Evolutionary conservation across 345 rosid species (phyloP).

Genomic region (Euphorbia tirucalli): DNA sequence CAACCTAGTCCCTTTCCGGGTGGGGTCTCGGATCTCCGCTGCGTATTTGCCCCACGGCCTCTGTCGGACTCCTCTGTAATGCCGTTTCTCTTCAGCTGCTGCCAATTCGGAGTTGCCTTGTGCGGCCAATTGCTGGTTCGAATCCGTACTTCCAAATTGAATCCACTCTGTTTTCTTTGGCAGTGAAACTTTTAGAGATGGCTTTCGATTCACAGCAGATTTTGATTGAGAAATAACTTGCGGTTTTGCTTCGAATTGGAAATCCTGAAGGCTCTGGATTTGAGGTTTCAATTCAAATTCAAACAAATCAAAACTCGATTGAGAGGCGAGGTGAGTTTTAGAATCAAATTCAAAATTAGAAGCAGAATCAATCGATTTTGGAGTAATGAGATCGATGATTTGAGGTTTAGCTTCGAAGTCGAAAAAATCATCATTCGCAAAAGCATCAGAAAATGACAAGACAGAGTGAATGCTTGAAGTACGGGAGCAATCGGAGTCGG

Average conservation of each 20-base stretch:
- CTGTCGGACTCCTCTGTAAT: constrained; percentile 85
- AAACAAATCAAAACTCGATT: constrained; percentile 1
- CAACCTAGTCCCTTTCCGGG: constrained; percentile 58
- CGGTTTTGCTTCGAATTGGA: constrained; percentile 32
- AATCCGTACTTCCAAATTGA: constrained; percentile 29
- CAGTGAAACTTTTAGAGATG: constrained; percentile 45
- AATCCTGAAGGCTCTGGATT: not conserved
- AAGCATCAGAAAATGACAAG: constrained; percentile 16
- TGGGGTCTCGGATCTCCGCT: constrained; percentile 94
- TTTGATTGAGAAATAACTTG: not conserved
- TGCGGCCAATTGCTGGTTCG: not conserved
- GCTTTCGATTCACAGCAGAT: constrained; percentile 39
- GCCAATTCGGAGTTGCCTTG: constrained; percentile 5
- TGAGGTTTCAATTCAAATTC: constrained; percentile 30
- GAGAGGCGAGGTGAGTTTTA: not conserved
- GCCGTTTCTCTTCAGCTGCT: constrained; percentile 35
- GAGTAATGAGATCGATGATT: constrained; percentile 33
- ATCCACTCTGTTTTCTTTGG: constrained; percentile 55
- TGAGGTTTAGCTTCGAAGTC: constrained; percentile 39
- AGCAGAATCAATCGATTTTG: constrained; percentile 16
- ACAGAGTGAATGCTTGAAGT: constrained; percentile 32
- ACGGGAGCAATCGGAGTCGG: constrained; percentile 3
- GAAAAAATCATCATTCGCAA: constrained; percentile 21
- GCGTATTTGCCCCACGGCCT: constrained; percentile 98
- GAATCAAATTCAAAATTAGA: constrained; percentile 5